A percentile compares a stretch with the other conserved stretches of the same genome.
phyloP scores from a whole-genome alignment of 441 rosid genomes.

The Bruguiera hainesii region DNA sequence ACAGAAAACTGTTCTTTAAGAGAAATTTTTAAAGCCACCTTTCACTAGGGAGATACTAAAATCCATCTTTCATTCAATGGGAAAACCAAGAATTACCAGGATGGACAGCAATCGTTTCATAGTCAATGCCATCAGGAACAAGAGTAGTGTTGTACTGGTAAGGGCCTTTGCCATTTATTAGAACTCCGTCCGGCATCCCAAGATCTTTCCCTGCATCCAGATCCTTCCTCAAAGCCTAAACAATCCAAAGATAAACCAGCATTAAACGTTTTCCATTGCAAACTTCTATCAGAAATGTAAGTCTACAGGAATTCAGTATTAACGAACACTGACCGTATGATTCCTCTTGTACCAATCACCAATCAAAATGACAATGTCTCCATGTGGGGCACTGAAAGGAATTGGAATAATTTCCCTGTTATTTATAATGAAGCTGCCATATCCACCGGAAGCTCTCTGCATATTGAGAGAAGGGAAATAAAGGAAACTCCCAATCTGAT shows the following conservation, averaged over 20 bases:
- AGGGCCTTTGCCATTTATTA: conserved; percentile 96
- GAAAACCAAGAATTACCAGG: conserved; percentile 53
- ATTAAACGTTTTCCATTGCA: neutral
- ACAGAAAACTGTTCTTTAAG: too few relatives aligned
- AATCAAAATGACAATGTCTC: conserved; percentile 64
- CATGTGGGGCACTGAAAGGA: conserved; percentile 74
- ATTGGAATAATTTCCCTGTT: conserved; percentile 70
- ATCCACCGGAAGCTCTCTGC: conserved; percentile 94
- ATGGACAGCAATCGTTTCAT: conserved; percentile 68
- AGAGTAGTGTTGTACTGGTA: conserved; percentile 72
- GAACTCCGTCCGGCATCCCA: conserved; percentile 95
- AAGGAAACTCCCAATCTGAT: conserved; percentile 94
- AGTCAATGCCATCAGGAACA: conserved; percentile 71
- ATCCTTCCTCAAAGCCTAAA: conserved; percentile 71
- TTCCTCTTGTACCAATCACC: conserved; percentile 95
- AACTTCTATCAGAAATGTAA: neutral
- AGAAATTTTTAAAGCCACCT: too few relatives aligned
- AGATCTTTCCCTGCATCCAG: conserved; percentile 90
- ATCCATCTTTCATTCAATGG: neutral
- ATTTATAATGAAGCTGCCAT: conserved; percentile 71
- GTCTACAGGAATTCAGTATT: neutral
- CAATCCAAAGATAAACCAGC: conserved; percentile 13
- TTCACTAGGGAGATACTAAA: too few relatives aligned
- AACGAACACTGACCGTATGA: conserved; percentile 65
- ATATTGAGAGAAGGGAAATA: conserved; percentile 90